phyloP scores from a whole-genome alignment of 192 early-diverging fungal species.

The Coemansia sp. region DNA sequence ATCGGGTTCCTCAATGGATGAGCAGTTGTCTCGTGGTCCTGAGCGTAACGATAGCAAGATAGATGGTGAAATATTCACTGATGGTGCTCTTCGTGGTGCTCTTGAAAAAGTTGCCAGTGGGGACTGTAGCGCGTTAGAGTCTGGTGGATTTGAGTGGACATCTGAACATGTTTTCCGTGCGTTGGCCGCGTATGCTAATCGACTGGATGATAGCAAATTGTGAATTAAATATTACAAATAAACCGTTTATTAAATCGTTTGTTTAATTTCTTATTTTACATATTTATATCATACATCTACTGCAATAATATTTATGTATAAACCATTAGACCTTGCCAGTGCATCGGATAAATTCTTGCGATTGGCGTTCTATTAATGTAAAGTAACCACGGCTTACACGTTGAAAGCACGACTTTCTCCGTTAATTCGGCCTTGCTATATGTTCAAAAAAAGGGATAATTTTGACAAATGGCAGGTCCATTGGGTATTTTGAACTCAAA shows the following conservation, averaged over 20 bases:
- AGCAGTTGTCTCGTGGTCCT: too few relatives aligned
- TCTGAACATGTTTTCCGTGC: constrained; percentile 32
- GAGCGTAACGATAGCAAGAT: constrained; percentile 39
- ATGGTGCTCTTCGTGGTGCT: constrained; percentile 21
- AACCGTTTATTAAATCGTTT: constrained; percentile 4
- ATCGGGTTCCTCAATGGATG: too few relatives aligned
- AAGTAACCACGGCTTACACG: too few relatives aligned
- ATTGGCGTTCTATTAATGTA: too few relatives aligned
- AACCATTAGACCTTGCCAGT: too few relatives aligned
- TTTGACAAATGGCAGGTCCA: too few relatives aligned
- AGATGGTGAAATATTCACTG: constrained; percentile 9
- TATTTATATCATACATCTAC: neutral
- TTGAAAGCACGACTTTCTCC: too few relatives aligned
- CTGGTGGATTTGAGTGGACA: constrained; percentile 33
- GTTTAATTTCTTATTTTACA: neutral
- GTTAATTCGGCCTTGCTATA: too few relatives aligned
- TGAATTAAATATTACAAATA: constrained; percentile 16
- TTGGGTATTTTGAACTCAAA: too few relatives aligned
- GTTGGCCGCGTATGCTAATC: constrained; percentile 22
- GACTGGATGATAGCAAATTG: constrained; percentile 3
- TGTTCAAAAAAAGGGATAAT: too few relatives aligned
- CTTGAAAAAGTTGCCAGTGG: constrained; percentile 23
- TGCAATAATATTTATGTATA: neutral
- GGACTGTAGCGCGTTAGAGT: constrained; percentile 2
- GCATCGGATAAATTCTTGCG: too few relatives aligned